Evolutionary conservation across 768 basidiomycete species (phyloP).

Genomic region (Pulveroboletus ravenelii): DNA sequence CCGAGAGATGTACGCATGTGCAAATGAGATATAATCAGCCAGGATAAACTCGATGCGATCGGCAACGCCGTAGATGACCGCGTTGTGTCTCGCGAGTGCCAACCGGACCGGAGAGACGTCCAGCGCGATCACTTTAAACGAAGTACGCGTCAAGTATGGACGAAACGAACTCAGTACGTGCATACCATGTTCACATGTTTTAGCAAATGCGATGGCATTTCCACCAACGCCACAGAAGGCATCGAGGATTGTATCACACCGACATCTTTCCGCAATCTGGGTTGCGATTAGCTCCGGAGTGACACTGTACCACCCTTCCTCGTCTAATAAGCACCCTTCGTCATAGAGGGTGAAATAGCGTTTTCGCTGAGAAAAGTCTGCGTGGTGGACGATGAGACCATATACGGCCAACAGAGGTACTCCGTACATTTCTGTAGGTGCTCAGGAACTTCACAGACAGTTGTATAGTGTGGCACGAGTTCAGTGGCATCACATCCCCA

Average conservation of each 20-base stretch:
- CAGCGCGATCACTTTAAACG: conserved; percentile 79
- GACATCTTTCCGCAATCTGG: conserved; percentile 91
- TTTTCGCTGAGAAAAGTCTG: conserved; percentile 84
- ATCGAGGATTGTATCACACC: conserved; percentile 79
- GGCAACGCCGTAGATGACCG: conserved; percentile 88
- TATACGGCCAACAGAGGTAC: background rate
- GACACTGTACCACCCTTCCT: conserved; percentile 97
- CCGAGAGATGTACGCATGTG: conserved; percentile 43
- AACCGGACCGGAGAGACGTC: conserved; percentile 84
- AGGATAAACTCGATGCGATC: conserved; percentile 94
- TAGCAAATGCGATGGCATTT: conserved; percentile 95
- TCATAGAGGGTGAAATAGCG: conserved; percentile 79
- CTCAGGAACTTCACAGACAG: conserved; percentile 64
- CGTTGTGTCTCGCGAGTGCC: conserved; percentile 90
- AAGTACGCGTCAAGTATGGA: background rate
- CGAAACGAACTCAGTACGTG: background rate
- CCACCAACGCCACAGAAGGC: conserved; percentile 98
- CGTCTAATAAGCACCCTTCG: conserved; percentile 81
- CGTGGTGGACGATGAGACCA: conserved; percentile 1
- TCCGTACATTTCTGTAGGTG: conserved; percentile 75
- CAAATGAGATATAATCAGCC: conserved; percentile 80
- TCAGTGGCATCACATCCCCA: conserved; percentile 63
- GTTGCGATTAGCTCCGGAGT: conserved; percentile 91
- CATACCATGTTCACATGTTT: conserved; percentile 91
- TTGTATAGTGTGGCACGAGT: conserved; percentile 67